Percentiles rank a stretch among this genome's conserved stretches.
phyloP scores from a whole-genome alignment of 129 eudicot species.

The Helichrysum umbraculigerum region DNA sequence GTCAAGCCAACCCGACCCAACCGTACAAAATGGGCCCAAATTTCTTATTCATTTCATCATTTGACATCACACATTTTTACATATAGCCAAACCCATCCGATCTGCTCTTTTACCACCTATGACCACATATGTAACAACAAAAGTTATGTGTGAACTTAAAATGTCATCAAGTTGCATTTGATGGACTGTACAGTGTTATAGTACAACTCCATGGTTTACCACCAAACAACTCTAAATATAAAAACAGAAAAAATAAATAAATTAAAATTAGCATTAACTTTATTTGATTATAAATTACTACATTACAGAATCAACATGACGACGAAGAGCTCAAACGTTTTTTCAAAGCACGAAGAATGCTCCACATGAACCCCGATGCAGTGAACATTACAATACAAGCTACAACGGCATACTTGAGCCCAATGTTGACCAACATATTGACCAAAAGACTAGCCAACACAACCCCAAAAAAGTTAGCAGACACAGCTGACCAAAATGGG shows the following conservation, averaged over 20 bases:
- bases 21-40: not conserved
- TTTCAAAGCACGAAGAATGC: conserved; percentile 59
- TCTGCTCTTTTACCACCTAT: not conserved
- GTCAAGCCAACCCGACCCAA: not conserved
- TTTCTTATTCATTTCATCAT: no score
- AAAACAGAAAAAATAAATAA: not conserved
- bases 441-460: conserved; percentile 90
- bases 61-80: not conserved
- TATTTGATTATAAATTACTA: conserved; percentile 15
- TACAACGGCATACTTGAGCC: conserved; percentile 77
- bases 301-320: not conserved
- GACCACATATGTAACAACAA: not conserved
- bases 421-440: conserved; percentile 87
- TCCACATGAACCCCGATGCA: conserved; percentile 95
- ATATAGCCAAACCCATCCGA: not conserved
- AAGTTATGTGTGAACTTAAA: not conserved
- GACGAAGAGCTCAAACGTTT: conserved; percentile 41
- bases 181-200: conserved; percentile 11
- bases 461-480: conserved; percentile 92
- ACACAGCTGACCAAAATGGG: conserved; percentile 90
- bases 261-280: conserved; percentile 12
- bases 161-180: conserved; percentile 1
- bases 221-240: conserved; percentile 1
- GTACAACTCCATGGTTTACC: not conserved
- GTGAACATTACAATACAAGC: conserved; percentile 66